Conservation (phyloP, 768 basidiomycete genomes). For the Termitomyces sp. region DNA sequence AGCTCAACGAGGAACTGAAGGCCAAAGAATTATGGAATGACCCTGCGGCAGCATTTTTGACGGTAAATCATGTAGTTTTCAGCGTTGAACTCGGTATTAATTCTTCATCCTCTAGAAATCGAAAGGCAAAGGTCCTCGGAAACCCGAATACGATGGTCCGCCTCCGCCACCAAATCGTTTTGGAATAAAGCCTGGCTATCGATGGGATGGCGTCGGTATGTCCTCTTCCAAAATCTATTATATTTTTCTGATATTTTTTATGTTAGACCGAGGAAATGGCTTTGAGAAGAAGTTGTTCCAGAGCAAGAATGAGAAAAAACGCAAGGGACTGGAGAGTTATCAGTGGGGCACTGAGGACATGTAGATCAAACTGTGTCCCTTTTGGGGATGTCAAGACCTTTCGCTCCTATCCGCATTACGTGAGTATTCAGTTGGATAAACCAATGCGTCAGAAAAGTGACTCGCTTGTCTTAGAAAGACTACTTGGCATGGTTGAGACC, state of each 20-base stretch:
- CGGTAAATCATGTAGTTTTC: conserved; percentile 41
- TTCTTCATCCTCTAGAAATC: conserved; percentile 50
- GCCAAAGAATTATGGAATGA: conserved; percentile 90
- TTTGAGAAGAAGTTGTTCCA: conserved; percentile 95
- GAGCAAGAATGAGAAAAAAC: conserved; percentile 66
- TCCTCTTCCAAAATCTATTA: conserved; percentile 7
- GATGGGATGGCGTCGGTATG: conserved; percentile 98
- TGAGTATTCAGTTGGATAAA: conserved; percentile 3
- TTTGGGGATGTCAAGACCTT: not conserved
- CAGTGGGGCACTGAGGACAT: conserved; percentile 92
- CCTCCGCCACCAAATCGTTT: conserved; percentile 93
- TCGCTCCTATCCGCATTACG: not conserved
- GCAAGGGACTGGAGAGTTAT: conserved; percentile 68
- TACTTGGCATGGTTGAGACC: not conserved
- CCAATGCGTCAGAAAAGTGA: too few species aligned
- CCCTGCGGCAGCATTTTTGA: conserved; percentile 92
- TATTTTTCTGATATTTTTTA: not conserved
- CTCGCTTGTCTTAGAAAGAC: not conserved
- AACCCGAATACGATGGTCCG: conserved; percentile 84
- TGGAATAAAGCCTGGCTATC: conserved; percentile 89
- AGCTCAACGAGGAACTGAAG: conserved; percentile 81
- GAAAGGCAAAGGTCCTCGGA: conserved; percentile 64
- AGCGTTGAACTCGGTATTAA: not conserved
- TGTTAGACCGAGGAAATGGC: conserved; percentile 81
- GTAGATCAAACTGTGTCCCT: conserved; percentile 34